Conservation (phyloP, 495 filamentous ascomycete species). For the Aspergillus steynii region DNA sequence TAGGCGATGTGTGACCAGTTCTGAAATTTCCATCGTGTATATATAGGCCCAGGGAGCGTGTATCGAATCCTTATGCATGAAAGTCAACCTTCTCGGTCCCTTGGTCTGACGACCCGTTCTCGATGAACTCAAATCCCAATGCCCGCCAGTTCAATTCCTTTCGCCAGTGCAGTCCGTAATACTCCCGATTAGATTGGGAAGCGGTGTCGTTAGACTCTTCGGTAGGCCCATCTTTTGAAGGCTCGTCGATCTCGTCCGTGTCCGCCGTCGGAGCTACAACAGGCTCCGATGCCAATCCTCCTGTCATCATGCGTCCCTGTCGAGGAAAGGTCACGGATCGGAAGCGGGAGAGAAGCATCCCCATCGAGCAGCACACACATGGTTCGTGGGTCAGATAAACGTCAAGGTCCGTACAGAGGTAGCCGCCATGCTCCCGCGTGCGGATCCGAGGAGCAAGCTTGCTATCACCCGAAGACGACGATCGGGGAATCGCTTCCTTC, state of each 20-base stretch:
- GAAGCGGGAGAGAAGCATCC: constrained; percentile 87
- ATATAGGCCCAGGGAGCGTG: neutral
- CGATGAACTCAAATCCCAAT: constrained; percentile 77
- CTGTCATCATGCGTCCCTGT: constrained; percentile 41
- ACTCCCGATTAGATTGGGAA: constrained; percentile 23
- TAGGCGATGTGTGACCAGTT: no score
- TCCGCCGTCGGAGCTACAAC: constrained; percentile 22
- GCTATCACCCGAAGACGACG: neutral
- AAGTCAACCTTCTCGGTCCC: constrained; percentile 20
- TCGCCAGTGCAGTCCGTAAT: constrained; percentile 88
- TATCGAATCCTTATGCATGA: constrained; percentile 16
- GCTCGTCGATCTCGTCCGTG: constrained; percentile 10
- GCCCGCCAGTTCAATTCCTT: constrained; percentile 93
- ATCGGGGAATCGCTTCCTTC: constrained; percentile 5
- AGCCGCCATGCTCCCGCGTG: constrained; percentile 65
- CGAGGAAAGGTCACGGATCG: constrained; percentile 74
- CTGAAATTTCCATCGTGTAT: neutral
- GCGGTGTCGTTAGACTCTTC: constrained; percentile 49
- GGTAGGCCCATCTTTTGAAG: constrained; percentile 38
- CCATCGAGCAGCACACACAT: constrained; percentile 96
- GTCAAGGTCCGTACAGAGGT: constrained; percentile 88
- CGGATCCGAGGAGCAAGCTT: constrained; percentile 32
- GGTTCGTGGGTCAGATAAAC: constrained; percentile 93
- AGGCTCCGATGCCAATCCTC: constrained; percentile 44
- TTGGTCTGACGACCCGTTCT: constrained; percentile 18